These are phyloP conservation scores for Wallacemonas rigidus DNA, from an alignment of 208 protist genomes.

Conservation along the genomic window DNA sequence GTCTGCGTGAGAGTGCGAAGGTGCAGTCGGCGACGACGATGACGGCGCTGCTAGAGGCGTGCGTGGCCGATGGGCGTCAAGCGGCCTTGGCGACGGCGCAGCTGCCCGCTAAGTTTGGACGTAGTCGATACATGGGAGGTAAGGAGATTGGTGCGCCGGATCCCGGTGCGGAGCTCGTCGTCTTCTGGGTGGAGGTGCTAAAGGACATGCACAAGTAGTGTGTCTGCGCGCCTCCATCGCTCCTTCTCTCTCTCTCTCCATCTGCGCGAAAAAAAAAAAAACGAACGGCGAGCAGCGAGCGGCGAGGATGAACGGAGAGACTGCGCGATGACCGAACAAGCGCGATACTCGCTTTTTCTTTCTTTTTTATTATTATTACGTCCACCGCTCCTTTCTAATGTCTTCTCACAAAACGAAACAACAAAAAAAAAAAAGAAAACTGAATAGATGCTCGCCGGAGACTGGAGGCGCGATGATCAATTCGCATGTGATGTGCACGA, in stretches of 20 bases:
- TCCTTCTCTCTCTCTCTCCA: no score
- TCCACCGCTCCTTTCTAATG: no score
- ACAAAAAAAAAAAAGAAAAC: conserved; percentile 7
- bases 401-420: neutral
- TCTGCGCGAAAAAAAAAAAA: no score
- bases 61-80: conserved; percentile 30
- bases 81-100: conserved; percentile 36
- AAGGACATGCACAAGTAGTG: conserved; percentile 8
- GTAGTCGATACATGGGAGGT: conserved; percentile 53
- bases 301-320: no score
- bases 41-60: conserved; percentile 37
- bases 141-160: conserved; percentile 65
- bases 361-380: no score
- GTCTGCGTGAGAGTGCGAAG: conserved; percentile 23
- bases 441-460: no score
- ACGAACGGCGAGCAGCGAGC: no score
- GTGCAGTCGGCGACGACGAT: conserved; percentile 39
- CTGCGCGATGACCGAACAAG: no score
- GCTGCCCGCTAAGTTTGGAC: conserved; percentile 54
- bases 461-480: no score
- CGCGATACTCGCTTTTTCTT: conserved; percentile 7
- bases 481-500: no score
- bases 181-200: conserved; percentile 37
- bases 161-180: conserved; percentile 58
- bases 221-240: no score